phyloP scores from a whole-genome alignment of 192 early-diverging fungal genomes.

The Pilaira anomala region DNA sequence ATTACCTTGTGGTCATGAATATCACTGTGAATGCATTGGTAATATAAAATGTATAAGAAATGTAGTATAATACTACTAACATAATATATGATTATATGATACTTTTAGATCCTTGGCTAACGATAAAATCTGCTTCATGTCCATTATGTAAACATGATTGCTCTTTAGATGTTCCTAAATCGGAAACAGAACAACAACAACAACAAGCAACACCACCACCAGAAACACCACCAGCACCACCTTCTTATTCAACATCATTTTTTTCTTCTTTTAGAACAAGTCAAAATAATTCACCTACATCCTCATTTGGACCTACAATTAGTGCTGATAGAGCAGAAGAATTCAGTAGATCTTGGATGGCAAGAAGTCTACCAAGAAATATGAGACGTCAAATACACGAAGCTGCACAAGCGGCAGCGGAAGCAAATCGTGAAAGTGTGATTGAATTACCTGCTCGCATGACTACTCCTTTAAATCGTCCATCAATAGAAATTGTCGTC shows the following conservation, averaged over 20 bases:
- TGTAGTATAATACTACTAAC: neutral
- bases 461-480: neutral
- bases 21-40: slow-evolving; percentile 61
- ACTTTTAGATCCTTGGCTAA: slow-evolving; percentile 53
- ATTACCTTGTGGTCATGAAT: slow-evolving; percentile 56
- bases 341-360: slow-evolving; percentile 34
- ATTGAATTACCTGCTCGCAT: slow-evolving; percentile 27
- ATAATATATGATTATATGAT: neutral
- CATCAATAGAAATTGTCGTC: too few relatives aligned
- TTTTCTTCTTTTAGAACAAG: slow-evolving; percentile 8
- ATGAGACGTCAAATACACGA: slow-evolving; percentile 33
- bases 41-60: neutral
- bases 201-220: neutral
- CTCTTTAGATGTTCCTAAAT: slow-evolving; percentile 15
- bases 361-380: slow-evolving; percentile 32
- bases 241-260: neutral
- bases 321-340: slow-evolving; percentile 26
- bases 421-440: neutral
- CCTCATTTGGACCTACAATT: slow-evolving; percentile 29
- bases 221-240: neutral
- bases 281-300: neutral
- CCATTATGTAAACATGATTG: slow-evolving; percentile 57
- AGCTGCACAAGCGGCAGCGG: neutral
- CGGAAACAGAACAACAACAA: slow-evolving; percentile 1
- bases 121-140: slow-evolving; percentile 48